Evolutionary conservation across 2,329 filamentous ascomycete genomes (phyloP), one percentile per base, ranked within the genome.

Genomic region (Pestalotiopsis sp.): DNA sequence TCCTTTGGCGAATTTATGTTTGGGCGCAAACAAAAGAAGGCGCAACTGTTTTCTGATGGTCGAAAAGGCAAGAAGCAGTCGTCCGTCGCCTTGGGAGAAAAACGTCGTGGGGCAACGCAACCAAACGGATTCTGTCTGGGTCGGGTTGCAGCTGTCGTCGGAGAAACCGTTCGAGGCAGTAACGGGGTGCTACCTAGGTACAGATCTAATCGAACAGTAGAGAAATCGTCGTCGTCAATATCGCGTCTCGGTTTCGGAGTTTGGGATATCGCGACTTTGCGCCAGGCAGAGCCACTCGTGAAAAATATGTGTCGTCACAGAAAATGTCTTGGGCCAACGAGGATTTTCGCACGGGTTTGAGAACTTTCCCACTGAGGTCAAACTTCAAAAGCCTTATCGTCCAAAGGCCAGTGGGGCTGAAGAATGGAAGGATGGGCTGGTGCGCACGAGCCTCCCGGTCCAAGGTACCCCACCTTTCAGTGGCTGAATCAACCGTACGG

Each of bases 251-350:
- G 38, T 14, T 58, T 65, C 64, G 23, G 66, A 61, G 25, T 27
- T 57, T 13, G 45, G 31, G 36, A 63, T 38, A 63, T 66, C 52
- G 56, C 41, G 68, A 71, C 70, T 72, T 72, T 73, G 73, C 73
- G 63, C 73, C 73, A 75, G 73, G 72, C 71, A 75, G 66, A 74
- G 71, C 71, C 66, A 67, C 57, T 25, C 64, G 66, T 39, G 62
- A 49, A 65, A 63, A 68, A 9, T 52, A 52, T 52, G 45, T 70
- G 39, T 67, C 64, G 63, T 63, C 63, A 69, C 57, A 66, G 49
- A 56, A 62, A 56, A 38, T 59, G 57, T 68, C 27, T 64, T 49
- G 38, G 64, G 66, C 13, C 49, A 66, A n/a, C 13, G 52, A 60
- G 64, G 36, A 39, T 66, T 66, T 66, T 66, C 64, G 45, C 45